Evolutionary conservation across 2,329 filamentous ascomycete species (phyloP).

Genomic region (Verticillium klebahnii): DNA sequence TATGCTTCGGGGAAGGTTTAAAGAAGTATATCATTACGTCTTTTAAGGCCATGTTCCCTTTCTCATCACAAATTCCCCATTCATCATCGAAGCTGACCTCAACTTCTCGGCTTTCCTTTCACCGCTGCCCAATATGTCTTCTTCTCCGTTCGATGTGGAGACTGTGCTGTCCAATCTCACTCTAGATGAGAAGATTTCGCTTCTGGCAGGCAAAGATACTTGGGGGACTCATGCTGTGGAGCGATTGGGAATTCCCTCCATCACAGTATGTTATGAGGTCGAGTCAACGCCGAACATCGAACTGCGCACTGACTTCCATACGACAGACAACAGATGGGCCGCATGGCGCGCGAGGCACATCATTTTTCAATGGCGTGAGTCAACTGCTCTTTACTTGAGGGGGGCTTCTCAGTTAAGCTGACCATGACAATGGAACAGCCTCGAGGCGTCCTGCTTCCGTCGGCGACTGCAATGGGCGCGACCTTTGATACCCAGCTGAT

Average conservation of each 20-base stretch:
- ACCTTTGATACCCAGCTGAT: conserved; percentile 28
- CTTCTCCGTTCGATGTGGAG: conserved; percentile 12
- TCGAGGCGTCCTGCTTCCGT: conserved; percentile 3
- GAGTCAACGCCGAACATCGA: neutral
- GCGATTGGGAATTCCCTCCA: neutral
- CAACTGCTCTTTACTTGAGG: neutral
- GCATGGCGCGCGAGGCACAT: neutral
- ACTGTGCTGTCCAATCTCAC: neutral
- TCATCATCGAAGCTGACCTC: neutral
- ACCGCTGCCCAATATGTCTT: conserved; percentile 12
- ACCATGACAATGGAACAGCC: conserved; percentile 14
- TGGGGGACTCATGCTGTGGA: neutral
- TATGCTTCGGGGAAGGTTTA: neutral
- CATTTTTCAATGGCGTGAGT: conserved; percentile 23
- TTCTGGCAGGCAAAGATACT: neutral
- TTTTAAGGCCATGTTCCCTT: neutral
- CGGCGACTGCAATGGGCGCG: conserved; percentile 24
- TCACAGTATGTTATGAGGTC: neutral
- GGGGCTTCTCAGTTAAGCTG: conserved; percentile 39
- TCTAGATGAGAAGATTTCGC: neutral
- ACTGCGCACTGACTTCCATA: neutral
- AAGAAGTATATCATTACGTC: neutral
- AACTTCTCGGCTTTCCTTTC: neutral
- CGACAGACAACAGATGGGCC: conserved; percentile 1
- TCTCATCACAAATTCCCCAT: neutral